A percentile compares a stretch with the other conserved stretches of the same genome.
Evolutionary conservation across 163 green algal genomes (phyloP).

Genomic region (Chlorella variabilis): DNA sequence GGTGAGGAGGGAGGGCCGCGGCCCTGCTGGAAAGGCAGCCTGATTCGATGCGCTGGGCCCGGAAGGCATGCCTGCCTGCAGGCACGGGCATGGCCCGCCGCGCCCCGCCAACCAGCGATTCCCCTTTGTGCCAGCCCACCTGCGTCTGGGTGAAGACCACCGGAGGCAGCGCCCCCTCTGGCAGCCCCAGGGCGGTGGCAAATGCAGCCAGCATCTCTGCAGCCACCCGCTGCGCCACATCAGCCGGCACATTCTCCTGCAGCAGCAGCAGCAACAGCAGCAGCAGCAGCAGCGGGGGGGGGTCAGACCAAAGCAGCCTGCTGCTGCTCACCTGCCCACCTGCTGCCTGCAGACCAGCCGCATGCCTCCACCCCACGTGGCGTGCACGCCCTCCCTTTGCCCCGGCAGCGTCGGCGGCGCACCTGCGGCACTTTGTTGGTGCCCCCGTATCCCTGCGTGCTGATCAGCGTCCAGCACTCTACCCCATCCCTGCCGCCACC

Average conservation of each 20-base stretch:
- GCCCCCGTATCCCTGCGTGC: constrained; percentile 68
- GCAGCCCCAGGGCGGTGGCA: constrained; percentile 31
- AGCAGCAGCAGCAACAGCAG: constrained; percentile 48
- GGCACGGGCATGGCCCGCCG: too few relatives aligned
- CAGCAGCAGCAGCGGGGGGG: too few relatives aligned
- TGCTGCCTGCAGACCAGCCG: too few relatives aligned
- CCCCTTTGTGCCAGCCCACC: background rate
- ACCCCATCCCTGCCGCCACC: background rate
- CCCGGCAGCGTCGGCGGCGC: background rate
- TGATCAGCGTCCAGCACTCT: constrained; percentile 84
- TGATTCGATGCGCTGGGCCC: too few relatives aligned
- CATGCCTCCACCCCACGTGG: too few relatives aligned
- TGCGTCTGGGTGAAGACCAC: constrained; percentile 39
- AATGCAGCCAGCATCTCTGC: constrained; percentile 67
- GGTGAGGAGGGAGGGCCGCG: background rate
- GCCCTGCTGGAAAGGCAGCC: background rate
- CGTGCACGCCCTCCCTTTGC: too few relatives aligned
- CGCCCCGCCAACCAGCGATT: too few relatives aligned
- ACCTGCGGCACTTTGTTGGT: constrained; percentile 74
- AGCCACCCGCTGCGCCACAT: constrained; percentile 57
- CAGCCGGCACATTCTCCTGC: constrained; percentile 70
- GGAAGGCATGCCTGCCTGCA: too few relatives aligned
- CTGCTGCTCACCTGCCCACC: too few relatives aligned
- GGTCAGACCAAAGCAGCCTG: too few relatives aligned
- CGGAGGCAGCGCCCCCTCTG: constrained; percentile 2